Evolutionary conservation across 352 stramenopile genomes (phyloP).

Genomic region (Phytophthora podocarpi): DNA sequence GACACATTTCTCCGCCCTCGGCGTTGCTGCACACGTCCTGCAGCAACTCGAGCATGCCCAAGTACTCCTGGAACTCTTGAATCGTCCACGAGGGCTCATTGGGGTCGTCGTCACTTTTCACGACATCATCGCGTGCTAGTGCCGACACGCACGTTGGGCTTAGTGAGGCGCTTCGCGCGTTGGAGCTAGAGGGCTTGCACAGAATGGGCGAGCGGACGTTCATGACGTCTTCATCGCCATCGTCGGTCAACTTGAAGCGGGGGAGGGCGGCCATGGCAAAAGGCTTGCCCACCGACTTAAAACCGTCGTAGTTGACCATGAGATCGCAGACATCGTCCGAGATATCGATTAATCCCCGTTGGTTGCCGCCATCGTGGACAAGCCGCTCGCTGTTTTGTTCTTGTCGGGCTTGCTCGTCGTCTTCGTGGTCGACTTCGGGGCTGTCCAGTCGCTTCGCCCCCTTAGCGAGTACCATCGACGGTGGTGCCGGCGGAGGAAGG

Average conservation of each 20-base stretch:
- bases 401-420: constrained; percentile 30
- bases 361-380: constrained; percentile 11
- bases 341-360: constrained; percentile 14
- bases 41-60: constrained; percentile 45
- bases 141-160: constrained; percentile 36
- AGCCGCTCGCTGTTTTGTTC: constrained; percentile 17
- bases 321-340: constrained; percentile 35
- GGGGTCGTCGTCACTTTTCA: not conserved
- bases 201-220: constrained; percentile 44
- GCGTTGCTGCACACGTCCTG: constrained; percentile 36
- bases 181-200: constrained; percentile 11
- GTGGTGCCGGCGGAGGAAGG: constrained; percentile 1
- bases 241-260: constrained; percentile 3
- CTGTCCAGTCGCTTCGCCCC: constrained; percentile 3
- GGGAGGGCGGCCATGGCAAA: constrained; percentile 11
- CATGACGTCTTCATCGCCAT: constrained; percentile 40
- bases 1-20: constrained; percentile 28
- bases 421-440: constrained; percentile 14
- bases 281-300: constrained; percentile 29
- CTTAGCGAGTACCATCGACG: not conserved
- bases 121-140: constrained; percentile 12
- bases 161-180: not conserved
- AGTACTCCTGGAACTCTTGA: constrained; percentile 52
- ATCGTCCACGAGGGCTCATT: constrained; percentile 37
- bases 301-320: constrained; percentile 46